phyloP scores from a whole-genome alignment of 305 asterid genomes.

The Fraxinus paxiana region DNA sequence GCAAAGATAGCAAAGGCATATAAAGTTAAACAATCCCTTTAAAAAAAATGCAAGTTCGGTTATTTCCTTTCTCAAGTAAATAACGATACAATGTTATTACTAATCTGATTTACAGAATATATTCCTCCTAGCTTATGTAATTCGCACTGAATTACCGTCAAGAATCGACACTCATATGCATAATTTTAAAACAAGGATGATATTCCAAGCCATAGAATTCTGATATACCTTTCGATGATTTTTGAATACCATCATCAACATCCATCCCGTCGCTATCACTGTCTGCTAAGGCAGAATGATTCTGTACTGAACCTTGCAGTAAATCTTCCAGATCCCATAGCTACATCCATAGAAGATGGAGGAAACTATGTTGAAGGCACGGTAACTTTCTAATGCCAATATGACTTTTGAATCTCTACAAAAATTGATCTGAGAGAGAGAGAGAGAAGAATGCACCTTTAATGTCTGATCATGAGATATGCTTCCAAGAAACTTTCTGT shows the following conservation, averaged over 20 bases:
- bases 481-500: conserved; percentile 82
- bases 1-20: conserved; percentile 22
- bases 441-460: conserved; percentile 41
- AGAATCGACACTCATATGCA: background rate
- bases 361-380: background rate
- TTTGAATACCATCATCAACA: conserved; percentile 48
- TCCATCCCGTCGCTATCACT: conserved; percentile 77
- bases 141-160: background rate
- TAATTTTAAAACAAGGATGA: background rate
- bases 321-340: conserved; percentile 77
- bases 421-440: conserved; percentile 2
- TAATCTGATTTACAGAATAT: too few species aligned
- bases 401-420: background rate
- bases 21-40: background rate
- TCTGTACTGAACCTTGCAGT: conserved; percentile 52
- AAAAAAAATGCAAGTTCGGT: background rate
- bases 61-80: background rate
- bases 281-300: conserved; percentile 44
- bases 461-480: conserved; percentile 78
- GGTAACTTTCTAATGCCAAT: background rate
- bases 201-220: background rate
- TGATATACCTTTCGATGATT: conserved; percentile 64
- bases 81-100: background rate
- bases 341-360: conserved; percentile 25
- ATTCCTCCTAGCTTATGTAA: background rate